A percentile compares a stretch with the other conserved stretches of the same genome.
phyloP scores from a whole-genome alignment of 2,329 filamentous ascomycete genomes.

The Zymoseptoria pseudotritici region DNA sequence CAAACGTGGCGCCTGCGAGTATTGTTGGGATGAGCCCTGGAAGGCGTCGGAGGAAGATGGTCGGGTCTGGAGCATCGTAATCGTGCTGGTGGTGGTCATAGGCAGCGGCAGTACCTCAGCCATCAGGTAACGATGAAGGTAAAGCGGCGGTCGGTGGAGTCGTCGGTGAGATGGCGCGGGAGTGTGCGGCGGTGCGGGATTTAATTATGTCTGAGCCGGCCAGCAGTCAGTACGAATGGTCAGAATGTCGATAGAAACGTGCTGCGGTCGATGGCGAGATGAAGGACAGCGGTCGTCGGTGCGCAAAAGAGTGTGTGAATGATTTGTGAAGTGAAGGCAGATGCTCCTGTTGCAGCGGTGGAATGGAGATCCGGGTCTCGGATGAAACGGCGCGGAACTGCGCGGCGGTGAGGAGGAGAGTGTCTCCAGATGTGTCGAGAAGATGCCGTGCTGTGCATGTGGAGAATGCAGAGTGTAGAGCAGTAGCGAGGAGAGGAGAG shows the following conservation, averaged over 20 bases:
- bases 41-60: constrained; percentile 42
- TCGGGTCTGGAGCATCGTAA: constrained; percentile 42
- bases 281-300: neutral
- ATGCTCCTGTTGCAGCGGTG: constrained; percentile 4
- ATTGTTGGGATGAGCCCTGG: constrained; percentile 31
- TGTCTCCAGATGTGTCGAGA: neutral
- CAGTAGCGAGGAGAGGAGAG: constrained; percentile 1
- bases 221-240: constrained; percentile 23
- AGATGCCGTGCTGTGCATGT: neutral
- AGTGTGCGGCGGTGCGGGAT: constrained; percentile 16
- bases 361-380: constrained; percentile 3
- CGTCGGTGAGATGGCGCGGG: constrained; percentile 7
- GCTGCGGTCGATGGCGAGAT: constrained; percentile 2
- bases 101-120: constrained; percentile 42
- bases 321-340: neutral
- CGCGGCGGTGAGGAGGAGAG: neutral
- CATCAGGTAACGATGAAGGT: constrained; percentile 27
- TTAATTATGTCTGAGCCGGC: constrained; percentile 25
- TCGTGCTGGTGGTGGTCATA: constrained; percentile 39
- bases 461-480: neutral
- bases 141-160: constrained; percentile 5
- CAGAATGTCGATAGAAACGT: constrained; percentile 1
- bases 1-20: constrained; percentile 33
- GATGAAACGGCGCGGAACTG: constrained; percentile 14
- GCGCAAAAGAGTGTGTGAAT: neutral